Conservation (phyloP, 1,139 yeast species). For the Kurtzmaniella natalensis region DNA sequence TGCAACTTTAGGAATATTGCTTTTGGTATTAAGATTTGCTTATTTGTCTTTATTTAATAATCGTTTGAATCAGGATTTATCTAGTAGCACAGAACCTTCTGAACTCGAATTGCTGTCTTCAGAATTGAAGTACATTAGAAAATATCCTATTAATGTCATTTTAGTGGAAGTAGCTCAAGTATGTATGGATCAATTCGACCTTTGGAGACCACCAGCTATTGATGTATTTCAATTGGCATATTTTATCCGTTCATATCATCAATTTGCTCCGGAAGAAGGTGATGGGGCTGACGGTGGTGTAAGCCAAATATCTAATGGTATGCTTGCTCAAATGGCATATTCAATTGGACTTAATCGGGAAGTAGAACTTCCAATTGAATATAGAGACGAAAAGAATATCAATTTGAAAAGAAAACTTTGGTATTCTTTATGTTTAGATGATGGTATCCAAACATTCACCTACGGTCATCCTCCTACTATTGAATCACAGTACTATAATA, state of each 20-base stretch:
- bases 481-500: constrained; percentile 28
- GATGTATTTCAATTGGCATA: constrained; percentile 27
- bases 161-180: constrained; percentile 43
- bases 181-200: constrained; percentile 22
- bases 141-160: constrained; percentile 45
- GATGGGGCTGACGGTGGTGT: constrained; percentile 42
- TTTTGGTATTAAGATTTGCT: constrained; percentile 39
- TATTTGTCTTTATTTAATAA: constrained; percentile 33
- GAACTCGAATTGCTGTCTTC: constrained; percentile 12
- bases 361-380: constrained; percentile 28
- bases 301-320: constrained; percentile 38
- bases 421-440: constrained; percentile 40
- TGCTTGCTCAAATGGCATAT: constrained; percentile 43
- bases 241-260: constrained; percentile 40
- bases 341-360: constrained; percentile 49
- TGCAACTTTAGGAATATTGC: constrained; percentile 40
- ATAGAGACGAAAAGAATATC: constrained; percentile 23
- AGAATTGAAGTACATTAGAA: constrained; percentile 39
- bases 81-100: constrained; percentile 8
- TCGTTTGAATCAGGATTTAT: constrained; percentile 6
- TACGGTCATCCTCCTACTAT: constrained; percentile 38
- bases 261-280: constrained; percentile 47
- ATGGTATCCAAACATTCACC: constrained; percentile 27
- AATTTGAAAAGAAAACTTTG: constrained; percentile 51
- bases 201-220: constrained; percentile 17